Percentiles rank a stretch among this genome's conserved stretches.
phyloP scores from a whole-genome alignment of 495 filamentous ascomycete genomes.

The Lasiosphaeris hirsuta region DNA sequence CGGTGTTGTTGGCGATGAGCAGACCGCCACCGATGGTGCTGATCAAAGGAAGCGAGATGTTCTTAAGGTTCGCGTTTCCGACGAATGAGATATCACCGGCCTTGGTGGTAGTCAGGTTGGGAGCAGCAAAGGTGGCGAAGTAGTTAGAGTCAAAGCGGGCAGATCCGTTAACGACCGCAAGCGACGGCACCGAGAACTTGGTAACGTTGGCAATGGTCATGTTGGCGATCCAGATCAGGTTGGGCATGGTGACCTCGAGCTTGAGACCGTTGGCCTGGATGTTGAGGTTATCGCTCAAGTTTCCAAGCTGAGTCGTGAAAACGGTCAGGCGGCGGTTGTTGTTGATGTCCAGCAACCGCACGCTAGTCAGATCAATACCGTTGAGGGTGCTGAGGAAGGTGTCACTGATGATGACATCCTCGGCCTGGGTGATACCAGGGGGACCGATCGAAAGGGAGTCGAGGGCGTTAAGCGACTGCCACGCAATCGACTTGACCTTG shows the following conservation, averaged over 20 bases:
- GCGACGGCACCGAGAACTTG: slow-evolving; percentile 68
- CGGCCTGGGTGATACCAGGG: slow-evolving; percentile 59
- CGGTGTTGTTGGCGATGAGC: slow-evolving; percentile 83
- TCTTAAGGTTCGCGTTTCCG: slow-evolving; percentile 69
- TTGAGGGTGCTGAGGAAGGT: slow-evolving; percentile 71
- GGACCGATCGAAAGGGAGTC: slow-evolving; percentile 61
- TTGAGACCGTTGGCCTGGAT: slow-evolving; percentile 64
- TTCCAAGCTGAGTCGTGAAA: slow-evolving; percentile 68
- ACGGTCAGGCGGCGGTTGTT: slow-evolving; percentile 71
- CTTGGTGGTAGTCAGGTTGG: slow-evolving; percentile 71
- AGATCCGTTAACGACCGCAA: slow-evolving; percentile 70
- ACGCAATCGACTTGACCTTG: slow-evolving; percentile 62
- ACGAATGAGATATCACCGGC: slow-evolving; percentile 74
- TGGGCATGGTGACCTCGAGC: slow-evolving; percentile 63
- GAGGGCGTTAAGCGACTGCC: slow-evolving; percentile 69
- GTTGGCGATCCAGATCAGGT: slow-evolving; percentile 73
- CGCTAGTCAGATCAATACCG: slow-evolving; percentile 69
- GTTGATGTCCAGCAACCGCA: slow-evolving; percentile 66
- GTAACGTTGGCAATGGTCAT: slow-evolving; percentile 86
- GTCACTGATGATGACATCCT: slow-evolving; percentile 70
- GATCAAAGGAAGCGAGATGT: slow-evolving; percentile 70
- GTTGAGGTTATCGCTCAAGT: slow-evolving; percentile 59
- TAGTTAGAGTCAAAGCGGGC: slow-evolving; percentile 80
- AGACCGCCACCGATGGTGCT: slow-evolving; percentile 71
- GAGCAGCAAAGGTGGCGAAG: slow-evolving; percentile 63